Conservation (phyloP, 2,329 filamentous ascomycete genomes). For the Colletotrichum orchidophilum region DNA sequence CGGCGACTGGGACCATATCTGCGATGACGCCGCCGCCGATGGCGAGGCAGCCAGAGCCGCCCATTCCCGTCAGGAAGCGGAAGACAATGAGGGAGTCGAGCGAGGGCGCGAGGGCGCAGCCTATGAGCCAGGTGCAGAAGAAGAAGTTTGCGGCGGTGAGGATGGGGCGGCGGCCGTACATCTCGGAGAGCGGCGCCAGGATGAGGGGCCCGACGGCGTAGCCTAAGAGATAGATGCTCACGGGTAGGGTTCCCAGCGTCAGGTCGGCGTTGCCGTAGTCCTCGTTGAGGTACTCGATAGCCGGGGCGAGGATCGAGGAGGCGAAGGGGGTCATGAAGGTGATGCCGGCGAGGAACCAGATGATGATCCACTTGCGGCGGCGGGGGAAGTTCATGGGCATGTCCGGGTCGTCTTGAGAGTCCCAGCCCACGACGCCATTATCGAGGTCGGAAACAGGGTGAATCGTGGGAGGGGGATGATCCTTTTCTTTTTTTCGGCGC, state of each 20-base stretch:
- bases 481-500: conserved; percentile 38
- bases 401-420: conserved; percentile 63
- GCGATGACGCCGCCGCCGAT: conserved; percentile 64
- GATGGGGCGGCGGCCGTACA: conserved; percentile 69
- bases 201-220: conserved; percentile 67
- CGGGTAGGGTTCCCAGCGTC: conserved; percentile 61
- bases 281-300: conserved; percentile 51
- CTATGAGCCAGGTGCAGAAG: conserved; percentile 72
- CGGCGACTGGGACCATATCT: conserved; percentile 60
- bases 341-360: conserved; percentile 65
- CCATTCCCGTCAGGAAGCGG: conserved; percentile 67
- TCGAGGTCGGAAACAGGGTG: conserved; percentile 62
- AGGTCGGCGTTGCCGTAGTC: conserved; percentile 55
- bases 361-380: conserved; percentile 66
- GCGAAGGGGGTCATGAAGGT: conserved; percentile 74
- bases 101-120: conserved; percentile 67
- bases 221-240: conserved; percentile 70
- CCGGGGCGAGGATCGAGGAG: conserved; percentile 67
- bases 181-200: conserved; percentile 68
- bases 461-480: conserved; percentile 44
- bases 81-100: conserved; percentile 66
- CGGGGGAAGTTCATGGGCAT: conserved; percentile 68
- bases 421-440: conserved; percentile 67
- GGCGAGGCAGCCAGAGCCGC: conserved; percentile 64
- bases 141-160: conserved; percentile 66